A percentile compares a stretch with the other conserved stretches of the same genome.
Conservation (phyloP, 768 basidiomycete genomes). For the Russula abietina region DNA sequence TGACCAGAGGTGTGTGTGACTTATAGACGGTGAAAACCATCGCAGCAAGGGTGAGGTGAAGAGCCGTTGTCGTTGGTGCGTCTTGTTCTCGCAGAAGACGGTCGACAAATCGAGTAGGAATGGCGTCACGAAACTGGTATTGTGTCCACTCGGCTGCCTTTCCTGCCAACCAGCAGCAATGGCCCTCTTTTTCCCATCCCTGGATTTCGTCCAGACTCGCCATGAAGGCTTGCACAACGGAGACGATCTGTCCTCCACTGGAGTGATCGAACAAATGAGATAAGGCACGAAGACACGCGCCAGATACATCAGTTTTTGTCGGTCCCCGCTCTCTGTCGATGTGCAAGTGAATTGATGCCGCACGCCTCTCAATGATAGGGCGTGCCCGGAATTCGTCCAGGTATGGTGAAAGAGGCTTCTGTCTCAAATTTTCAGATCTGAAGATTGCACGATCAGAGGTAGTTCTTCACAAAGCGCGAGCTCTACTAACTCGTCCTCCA, state of each 20-base stretch:
- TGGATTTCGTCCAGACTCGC: constrained; percentile 55
- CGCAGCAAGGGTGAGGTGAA: constrained; percentile 57
- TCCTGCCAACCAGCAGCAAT: constrained; percentile 79
- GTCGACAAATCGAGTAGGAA: constrained; percentile 82
- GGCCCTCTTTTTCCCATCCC: constrained; percentile 61
- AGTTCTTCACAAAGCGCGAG: background rate
- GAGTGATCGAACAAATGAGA: constrained; percentile 70
- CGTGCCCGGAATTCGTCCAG: constrained; percentile 78
- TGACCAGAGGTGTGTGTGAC: constrained; percentile 75
- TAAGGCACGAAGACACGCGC: constrained; percentile 64
- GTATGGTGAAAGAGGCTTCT: constrained; percentile 69
- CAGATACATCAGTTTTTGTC: constrained; percentile 62
- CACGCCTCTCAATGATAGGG: constrained; percentile 73
- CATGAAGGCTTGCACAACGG: constrained; percentile 66
- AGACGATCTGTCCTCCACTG: constrained; percentile 65
- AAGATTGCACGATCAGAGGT: constrained; percentile 13
- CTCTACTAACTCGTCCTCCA: constrained; percentile 63
- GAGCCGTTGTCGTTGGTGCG: constrained; percentile 37
- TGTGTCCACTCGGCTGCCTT: constrained; percentile 82
- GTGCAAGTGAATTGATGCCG: constrained; percentile 85
- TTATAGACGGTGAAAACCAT: constrained; percentile 85
- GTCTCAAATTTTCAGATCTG: constrained; percentile 59
- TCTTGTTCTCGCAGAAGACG: constrained; percentile 62
- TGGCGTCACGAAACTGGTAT: constrained; percentile 88
- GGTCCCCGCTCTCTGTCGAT: constrained; percentile 86